Base-by-base conservation (phyloP, 257 asterid species). In the Gentiana straminea region DNA sequence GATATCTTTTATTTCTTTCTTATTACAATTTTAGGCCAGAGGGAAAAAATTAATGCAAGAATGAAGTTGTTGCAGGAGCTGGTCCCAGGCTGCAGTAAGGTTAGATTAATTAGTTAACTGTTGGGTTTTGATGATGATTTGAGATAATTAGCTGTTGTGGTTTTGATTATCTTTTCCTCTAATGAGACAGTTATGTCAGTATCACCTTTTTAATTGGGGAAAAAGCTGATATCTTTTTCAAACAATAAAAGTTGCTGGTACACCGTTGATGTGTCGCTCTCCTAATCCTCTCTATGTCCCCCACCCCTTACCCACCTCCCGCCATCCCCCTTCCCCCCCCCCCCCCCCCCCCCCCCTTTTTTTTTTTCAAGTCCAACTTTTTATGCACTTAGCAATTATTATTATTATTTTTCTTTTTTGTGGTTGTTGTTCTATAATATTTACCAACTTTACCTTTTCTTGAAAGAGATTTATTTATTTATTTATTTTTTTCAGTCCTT, bases 21-120 rank as follows among this genome's bases (percentile, higher is more conserved):
- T 63, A 33, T 10, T 47, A 49, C 55, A 66, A 58, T 35, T 64
- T 36, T 75, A 91, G 98, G 98, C 98, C 9, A 91, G 75, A 87
- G 98, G 75, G 97, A 91, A 83, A 91, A 91, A 84, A 91, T 91
- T 49, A 87, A 91, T 72, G 97, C 90, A 33, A 79, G 97, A 64
- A 87, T 91, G 98, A 91, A 87, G 81, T 83, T 87, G 45, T 68
- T 91, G 38, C 98, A 85, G 59, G 96, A 91, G 64, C 89, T 91
- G 84, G 98, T 87, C 90, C 98, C 98, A 3, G 98, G 98, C 60
- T 91, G 98, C 77, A 77, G 78, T 73, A 91, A 91, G 98, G 98
- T 89, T 50, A 66, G 95, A 68, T 67, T 75, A 62, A 67, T 70
- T 48, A 59, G 61, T 41, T 67, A 64, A 54, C 72, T 24, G 58